phyloP scores from a whole-genome alignment of 164 flowering plant genomes.

The Nymphaea colorata region DNA sequence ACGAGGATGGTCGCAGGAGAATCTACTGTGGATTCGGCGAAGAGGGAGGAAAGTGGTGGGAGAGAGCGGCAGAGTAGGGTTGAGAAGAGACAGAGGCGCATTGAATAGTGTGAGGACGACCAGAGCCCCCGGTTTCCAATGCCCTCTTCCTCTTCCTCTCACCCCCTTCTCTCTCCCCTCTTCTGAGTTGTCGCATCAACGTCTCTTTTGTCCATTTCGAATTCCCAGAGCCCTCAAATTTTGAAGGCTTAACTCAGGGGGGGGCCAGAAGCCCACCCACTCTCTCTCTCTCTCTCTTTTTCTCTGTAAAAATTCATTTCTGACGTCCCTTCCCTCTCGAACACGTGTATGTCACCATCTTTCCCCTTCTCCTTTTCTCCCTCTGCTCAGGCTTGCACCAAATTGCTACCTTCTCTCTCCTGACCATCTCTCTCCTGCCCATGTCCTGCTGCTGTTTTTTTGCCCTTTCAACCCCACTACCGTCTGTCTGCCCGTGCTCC shows the following conservation, averaged over 20 bases:
- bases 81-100: too few relatives aligned
- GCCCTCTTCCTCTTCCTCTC: background rate
- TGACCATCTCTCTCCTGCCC: background rate
- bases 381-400: background rate
- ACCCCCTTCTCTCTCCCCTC: background rate
- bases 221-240: background rate
- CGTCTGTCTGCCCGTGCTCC: background rate
- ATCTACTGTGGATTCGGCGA: too few relatives aligned
- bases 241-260: background rate
- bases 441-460: background rate
- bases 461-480: background rate
- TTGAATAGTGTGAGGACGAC: too few relatives aligned
- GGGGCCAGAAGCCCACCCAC: too few relatives aligned
- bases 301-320: background rate
- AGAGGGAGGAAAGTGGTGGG: too few relatives aligned
- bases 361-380: background rate
- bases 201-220: slow-evolving; percentile 9
- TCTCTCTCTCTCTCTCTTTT: background rate
- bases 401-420: background rate
- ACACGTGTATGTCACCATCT: background rate
- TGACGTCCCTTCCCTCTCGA: background rate
- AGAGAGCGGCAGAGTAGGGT: too few relatives aligned
- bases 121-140: too few relatives aligned
- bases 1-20: too few relatives aligned
- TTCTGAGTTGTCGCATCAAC: slow-evolving; percentile 1